Evolutionary conservation across 345 rosid species (phyloP), one percentile per base, ranked within the genome.

Genomic region (Cardiospermum halicacabum): DNA sequence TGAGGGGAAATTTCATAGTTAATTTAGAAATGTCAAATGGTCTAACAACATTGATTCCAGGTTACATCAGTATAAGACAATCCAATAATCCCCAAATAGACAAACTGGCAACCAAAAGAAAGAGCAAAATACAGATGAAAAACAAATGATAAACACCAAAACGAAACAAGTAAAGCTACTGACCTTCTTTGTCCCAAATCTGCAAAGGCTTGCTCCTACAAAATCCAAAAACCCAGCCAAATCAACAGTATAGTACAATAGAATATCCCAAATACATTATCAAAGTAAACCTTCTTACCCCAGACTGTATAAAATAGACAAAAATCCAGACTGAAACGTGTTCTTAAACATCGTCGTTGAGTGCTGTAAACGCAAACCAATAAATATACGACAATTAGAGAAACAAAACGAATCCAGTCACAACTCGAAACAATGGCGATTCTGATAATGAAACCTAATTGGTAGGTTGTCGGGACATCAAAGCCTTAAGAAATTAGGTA

Each of bases 121-220:
- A 2, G 42, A 37, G 2, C 2, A 34, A 30, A 16, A 16, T 57
- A 34, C 18, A 13, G n/a, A n/a, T 34, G 45, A 15, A 58, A 34
- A 22, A 43, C 34, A 22, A 47, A 18, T 60, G 16, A 60, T 60
- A 26, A 16, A 22, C 28, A 42, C 51, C 51, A 19, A 47, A 47
- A 3, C 10, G 7, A n/a, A 47, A 47, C 56, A 21, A 50, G 27
- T 11, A 50, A 66, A 69, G 53, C 39, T 6, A 67, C 70, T 69
- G 36, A 82, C 95, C 91, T 82, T 85, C 96, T 76, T 88, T 88
- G 58, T 85, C 96, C 96, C 92, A 85, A 75, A 89, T 85, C 83
- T 85, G 92, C 73, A 89, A 77, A 66, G 89, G 92, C 67, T 85
- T 85, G 72, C 89, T 89, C 77, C 96, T 85, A 74, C 57, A 66